Base-by-base conservation (phyloP, 352 stramenopile species). In the Globisporangium middletonii region DNA sequence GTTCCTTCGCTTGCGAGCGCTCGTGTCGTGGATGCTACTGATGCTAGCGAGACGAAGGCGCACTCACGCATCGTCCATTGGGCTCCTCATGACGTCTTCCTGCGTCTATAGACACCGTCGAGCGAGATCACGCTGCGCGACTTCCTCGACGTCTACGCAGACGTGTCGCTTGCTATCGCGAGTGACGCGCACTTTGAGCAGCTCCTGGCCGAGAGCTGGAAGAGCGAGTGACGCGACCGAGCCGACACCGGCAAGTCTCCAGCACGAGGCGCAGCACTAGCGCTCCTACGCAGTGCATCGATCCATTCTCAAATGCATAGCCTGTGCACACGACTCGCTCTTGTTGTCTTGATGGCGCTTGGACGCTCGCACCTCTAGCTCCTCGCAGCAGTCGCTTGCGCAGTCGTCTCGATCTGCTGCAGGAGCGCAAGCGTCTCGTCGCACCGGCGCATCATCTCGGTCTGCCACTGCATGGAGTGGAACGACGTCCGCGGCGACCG, bases 71-170 rank as follows among this genome's bases (percentile, higher is more conserved):
- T 19, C 4, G 13, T 2, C 4, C 13, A 3, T 26, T 37, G 3
- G 48, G 43, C 54, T 45, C 55, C 42, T 42, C 15, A 45, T 60
- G 30, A 8, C 30, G 9, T 7, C 33, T 38, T 38, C 1, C 6
- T 38, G 2, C 33, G 33, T 7, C 27, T 50, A n/a, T 15, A 63
- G 53, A 55, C 37, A 0, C 18, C 52, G 37, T 46, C 53, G 12
- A 51, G 63, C 8, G 67, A 84, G 28, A 60, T 91, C 50, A 77
- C 77, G 2, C 62, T 53, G 7, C 68, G 64, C 38, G 72, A 88
- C 46, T 93, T 93, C 55, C 41, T 84, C 9, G 77, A 92, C 8
- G 74, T 90, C 28, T 93, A 93, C 70, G 59, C 63, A 6, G 79
- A 93, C 56, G 72, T 93, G 8, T 85, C 83, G 13, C 68, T 69